Conservation (phyloP, 1,284 basidiomycete species). For the Ceratobasidium sp. region DNA sequence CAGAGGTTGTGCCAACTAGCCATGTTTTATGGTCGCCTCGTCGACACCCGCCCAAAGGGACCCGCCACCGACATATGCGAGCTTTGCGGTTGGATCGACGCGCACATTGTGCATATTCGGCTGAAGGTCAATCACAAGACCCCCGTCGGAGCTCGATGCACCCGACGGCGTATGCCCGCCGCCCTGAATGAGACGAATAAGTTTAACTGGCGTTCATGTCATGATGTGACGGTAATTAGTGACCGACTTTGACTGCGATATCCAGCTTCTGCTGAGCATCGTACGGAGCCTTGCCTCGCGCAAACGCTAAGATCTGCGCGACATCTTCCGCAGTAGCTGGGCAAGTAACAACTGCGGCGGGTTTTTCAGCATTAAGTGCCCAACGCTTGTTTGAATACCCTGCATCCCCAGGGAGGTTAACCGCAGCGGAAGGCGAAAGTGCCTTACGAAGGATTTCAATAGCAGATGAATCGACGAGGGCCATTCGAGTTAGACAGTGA, state of each 20-base stretch:
- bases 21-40: constrained; percentile 37
- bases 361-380: constrained; percentile 23
- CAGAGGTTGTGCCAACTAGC: neutral
- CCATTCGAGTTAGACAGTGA: too few relatives aligned
- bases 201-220: neutral
- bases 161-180: constrained; percentile 36
- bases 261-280: constrained; percentile 15
- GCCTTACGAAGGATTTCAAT: neutral
- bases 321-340: constrained; percentile 35
- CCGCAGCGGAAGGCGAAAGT: neutral
- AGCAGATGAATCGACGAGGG: constrained; percentile 4
- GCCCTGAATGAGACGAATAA: constrained; percentile 23
- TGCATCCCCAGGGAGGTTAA: constrained; percentile 25
- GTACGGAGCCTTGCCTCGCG: constrained; percentile 17
- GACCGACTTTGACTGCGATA: constrained; percentile 33
- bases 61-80: constrained; percentile 38
- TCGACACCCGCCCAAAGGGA: constrained; percentile 33
- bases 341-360: neutral
- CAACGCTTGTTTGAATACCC: constrained; percentile 35
- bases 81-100: constrained; percentile 25
- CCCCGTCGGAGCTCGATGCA: constrained; percentile 37
- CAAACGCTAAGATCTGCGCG: constrained; percentile 14
- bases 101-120: constrained; percentile 35
- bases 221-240: neutral
- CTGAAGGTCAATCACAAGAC: constrained; percentile 39